phyloP scores from a whole-genome alignment of 1,284 basidiomycete species.

The Leccinum glutinopallens region DNA sequence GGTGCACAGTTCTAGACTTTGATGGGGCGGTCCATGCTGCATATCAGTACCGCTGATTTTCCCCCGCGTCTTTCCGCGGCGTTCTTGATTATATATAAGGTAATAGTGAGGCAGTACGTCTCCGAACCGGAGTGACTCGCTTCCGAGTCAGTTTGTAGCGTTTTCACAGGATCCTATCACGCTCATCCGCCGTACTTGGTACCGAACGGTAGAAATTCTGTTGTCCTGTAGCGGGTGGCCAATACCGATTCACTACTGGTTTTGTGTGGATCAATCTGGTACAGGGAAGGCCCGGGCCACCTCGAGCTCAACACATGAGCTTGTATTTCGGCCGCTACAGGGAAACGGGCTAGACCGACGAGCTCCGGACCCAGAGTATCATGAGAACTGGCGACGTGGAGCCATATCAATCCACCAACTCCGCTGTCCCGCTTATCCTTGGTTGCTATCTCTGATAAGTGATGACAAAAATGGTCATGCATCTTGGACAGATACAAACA shows the following conservation, averaged over 20 bases:
- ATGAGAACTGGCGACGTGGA: conserved; percentile 15
- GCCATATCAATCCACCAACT: conserved; percentile 8
- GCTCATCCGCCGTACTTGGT: not conserved
- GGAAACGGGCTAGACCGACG: not conserved
- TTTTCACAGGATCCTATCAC: conserved; percentile 16
- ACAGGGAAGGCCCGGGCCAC: not conserved
- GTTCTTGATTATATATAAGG: conserved; percentile 12
- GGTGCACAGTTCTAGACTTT: not conserved
- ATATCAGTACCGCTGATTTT: conserved; percentile 12
- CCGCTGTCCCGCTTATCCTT: not conserved
- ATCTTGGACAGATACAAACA: conserved; percentile 3
- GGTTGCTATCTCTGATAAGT: conserved; percentile 11
- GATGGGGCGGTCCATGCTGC: conserved; percentile 4
- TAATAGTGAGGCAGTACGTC: conserved; percentile 23
- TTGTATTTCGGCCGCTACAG: not conserved
- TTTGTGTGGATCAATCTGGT: not conserved
- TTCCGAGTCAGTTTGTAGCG: conserved; percentile 16
- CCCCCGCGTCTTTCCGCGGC: conserved; percentile 10
- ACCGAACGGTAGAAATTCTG: not conserved
- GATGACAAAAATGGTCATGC: conserved; percentile 5
- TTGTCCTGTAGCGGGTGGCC: not conserved
- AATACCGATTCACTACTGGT: not conserved
- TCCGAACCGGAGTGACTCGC: conserved; percentile 16
- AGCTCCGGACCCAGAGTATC: conserved; percentile 9
- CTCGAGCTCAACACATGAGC: not conserved